phyloP scores from a whole-genome alignment of 192 early-diverging fungal genomes.

The Ambispora gerdemannii region DNA sequence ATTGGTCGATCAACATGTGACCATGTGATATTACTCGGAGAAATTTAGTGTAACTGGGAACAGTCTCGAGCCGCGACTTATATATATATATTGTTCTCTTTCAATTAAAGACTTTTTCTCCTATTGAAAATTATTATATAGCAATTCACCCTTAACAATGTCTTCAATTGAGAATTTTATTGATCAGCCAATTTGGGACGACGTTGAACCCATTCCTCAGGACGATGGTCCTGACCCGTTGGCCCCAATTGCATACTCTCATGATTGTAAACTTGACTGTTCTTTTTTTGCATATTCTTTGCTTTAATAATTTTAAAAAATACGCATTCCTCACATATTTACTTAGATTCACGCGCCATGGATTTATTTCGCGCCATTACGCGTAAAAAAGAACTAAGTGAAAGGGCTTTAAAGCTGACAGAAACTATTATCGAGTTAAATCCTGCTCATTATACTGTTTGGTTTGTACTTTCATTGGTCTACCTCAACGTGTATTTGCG shows the following conservation, averaged over 20 bases:
- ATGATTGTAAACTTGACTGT: constrained; percentile 60
- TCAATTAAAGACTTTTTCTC: no score
- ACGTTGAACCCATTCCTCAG: constrained; percentile 68
- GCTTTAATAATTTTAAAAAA: neutral
- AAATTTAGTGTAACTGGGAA: no score
- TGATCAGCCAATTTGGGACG: no score
- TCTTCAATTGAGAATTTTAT: no score
- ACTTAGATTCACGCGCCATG: constrained; percentile 71
- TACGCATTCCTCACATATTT: neutral
- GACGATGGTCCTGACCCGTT: constrained; percentile 81
- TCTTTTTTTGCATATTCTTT: neutral
- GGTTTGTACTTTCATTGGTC: constrained; percentile 55
- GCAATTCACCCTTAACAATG: no score
- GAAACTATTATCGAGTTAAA: constrained; percentile 76
- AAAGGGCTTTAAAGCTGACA: constrained; percentile 81
- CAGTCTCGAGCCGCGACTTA: no score
- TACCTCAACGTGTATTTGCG: neutral
- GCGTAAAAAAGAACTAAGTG: constrained; percentile 64
- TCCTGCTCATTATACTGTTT: constrained; percentile 93
- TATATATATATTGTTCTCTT: no score
- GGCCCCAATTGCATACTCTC: constrained; percentile 73
- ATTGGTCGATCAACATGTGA: no score
- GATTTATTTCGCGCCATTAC: constrained; percentile 83
- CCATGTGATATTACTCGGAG: no score
- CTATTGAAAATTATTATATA: no score